Conservation (phyloP, 768 basidiomycete species). For the Russula earlei region DNA sequence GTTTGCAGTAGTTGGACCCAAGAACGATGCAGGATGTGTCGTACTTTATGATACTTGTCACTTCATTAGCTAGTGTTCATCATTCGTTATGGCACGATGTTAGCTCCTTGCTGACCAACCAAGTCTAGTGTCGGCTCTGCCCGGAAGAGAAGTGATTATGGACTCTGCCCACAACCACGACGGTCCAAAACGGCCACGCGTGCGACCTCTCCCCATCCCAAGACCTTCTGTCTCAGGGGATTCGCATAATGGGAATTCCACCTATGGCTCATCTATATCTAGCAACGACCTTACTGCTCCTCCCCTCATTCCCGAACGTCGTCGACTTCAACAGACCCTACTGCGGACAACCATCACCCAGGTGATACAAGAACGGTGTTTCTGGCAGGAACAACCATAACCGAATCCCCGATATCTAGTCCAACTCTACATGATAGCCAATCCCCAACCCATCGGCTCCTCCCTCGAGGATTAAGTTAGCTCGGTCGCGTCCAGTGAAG, state of each 20-base stretch:
- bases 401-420: conserved; percentile 10
- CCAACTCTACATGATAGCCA: neutral
- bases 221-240: neutral
- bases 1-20: neutral
- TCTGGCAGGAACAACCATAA: neutral
- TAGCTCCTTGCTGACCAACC: no score
- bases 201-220: neutral
- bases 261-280: neutral
- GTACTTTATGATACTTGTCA: neutral
- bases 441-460: neutral
- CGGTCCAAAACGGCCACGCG: neutral
- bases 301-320: neutral
- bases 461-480: neutral
- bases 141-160: conserved; percentile 10
- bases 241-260: neutral
- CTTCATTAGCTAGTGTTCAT: neutral
- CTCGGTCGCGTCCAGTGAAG: conserved; percentile 11
- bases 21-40: neutral
- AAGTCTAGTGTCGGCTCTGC: neutral
- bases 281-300: neutral
- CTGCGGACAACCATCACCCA: neutral
- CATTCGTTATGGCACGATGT: no score
- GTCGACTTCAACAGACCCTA: neutral
- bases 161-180: neutral
- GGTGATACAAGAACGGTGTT: neutral